A percentile compares a stretch with the other conserved stretches of the same genome.
phyloP scores from a whole-genome alignment of 495 filamentous ascomycete species.

The Aspergillus cavernicola region DNA sequence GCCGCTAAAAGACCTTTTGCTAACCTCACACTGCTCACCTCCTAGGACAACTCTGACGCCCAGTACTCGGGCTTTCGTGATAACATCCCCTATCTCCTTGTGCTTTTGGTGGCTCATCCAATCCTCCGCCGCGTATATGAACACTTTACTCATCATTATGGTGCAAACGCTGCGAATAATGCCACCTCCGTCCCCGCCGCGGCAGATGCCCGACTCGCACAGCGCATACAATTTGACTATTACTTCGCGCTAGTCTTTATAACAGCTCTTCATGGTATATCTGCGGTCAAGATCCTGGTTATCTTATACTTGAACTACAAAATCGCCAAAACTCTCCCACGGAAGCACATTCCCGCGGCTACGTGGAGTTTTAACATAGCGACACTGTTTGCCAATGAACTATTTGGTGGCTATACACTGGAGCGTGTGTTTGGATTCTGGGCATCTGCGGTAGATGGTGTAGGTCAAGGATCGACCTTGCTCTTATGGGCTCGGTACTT shows the following conservation, averaged over 20 bases:
- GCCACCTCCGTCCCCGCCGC: conserved; percentile 30
- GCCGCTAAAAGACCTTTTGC: neutral
- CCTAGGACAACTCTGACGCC: conserved; percentile 79
- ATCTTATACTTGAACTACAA: conserved; percentile 82
- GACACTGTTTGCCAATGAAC: conserved; percentile 85
- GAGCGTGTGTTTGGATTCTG: conserved; percentile 56
- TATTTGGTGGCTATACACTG: conserved; percentile 73
- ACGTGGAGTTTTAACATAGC: conserved; percentile 94
- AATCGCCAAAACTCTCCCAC: conserved; percentile 66
- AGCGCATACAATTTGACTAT: conserved; percentile 80
- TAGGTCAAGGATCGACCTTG: conserved; percentile 34
- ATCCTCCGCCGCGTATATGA: conserved; percentile 72
- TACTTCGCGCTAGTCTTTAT: conserved; percentile 78
- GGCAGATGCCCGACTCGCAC: conserved; percentile 65
- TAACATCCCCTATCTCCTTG: conserved; percentile 76
- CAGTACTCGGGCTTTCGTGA: conserved; percentile 85
- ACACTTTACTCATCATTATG: conserved; percentile 19
- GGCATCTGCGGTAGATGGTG: conserved; percentile 25
- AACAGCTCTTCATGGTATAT: conserved; percentile 76
- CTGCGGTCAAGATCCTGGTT: conserved; percentile 71
- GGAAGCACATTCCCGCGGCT: conserved; percentile 60
- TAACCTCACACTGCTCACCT: neutral
- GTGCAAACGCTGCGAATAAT: conserved; percentile 2
- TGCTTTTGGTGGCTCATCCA: conserved; percentile 71
- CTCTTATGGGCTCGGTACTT: conserved; percentile 60